Base-by-base conservation (phyloP, 768 basidiomycete species). In the Russula dissimulans region DNA sequence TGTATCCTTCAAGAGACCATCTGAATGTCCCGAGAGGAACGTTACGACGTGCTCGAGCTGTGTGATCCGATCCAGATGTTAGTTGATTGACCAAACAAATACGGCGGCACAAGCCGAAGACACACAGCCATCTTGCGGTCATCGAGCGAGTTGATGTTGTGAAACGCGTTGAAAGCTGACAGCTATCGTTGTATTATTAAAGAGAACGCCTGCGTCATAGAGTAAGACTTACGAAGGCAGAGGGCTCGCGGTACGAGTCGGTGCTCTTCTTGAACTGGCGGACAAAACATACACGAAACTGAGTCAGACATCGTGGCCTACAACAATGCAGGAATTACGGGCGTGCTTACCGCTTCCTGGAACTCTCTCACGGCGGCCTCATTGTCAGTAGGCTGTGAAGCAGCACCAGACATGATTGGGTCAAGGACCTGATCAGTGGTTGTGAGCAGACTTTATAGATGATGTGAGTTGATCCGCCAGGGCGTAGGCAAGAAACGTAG, bases 101-200 rank as follows among this genome's bases (percentile, higher is more conserved):
- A 26, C 22, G 22, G 22, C 22, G 22, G 22, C 22, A 22, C 8
- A 38, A 14, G 11, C 50, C 3, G 48, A 5, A 14, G 22, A 74
- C 84, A 54, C 54, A 89, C 90, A 47, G 86, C 72, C 70, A 89
- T 77, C 71, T 89, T 87, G 55, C 90, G 79, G 67, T 93, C 90
- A 71, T 93, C 87, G 22, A 91, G 73, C 8, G 81, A 75, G 52
- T 83, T 82, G 11, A 75, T 73, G 67, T 90, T 78, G 36, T 75
- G 74, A 44, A 90, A 67, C 1, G 76, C 70, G 67, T 91, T 87
- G n/a, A 87, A 70, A 8, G 82, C 71, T 3, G 85, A 75, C 6
- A 81, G 69, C 88, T 90, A 51, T 54, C 14, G 38, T 6, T 44
- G 5, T 6, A 11, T 7, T 6, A 51, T 10, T 22, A 32, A 7